Evolutionary conservation across 1,284 basidiomycete species (phyloP).

Genomic region (Cerioporus squamosus): DNA sequence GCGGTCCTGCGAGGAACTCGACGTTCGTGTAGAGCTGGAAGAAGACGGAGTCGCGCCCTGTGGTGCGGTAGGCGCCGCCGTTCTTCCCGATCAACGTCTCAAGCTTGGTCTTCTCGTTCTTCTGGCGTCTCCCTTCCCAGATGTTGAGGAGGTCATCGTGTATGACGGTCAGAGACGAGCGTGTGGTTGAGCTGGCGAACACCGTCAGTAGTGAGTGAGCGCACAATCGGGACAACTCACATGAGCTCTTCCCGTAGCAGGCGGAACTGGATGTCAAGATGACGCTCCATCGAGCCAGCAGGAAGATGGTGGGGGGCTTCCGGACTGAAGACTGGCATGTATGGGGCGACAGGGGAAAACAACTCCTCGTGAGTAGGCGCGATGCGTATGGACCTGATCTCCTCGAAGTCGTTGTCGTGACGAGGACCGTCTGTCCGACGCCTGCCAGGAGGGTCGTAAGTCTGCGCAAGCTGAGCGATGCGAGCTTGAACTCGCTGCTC

Average conservation of each 20-base stretch:
- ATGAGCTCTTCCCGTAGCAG: conserved; percentile 46
- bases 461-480: conserved; percentile 28
- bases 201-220: not conserved
- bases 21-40: conserved; percentile 37
- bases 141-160: conserved; percentile 37
- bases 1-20: conserved; percentile 26
- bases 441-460: conserved; percentile 30
- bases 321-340: conserved; percentile 45
- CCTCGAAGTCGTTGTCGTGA: conserved; percentile 44
- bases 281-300: conserved; percentile 35
- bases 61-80: conserved; percentile 37
- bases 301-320: conserved; percentile 42
- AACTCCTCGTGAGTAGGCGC: conserved; percentile 45
- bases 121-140: too few species aligned
- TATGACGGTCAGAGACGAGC: too few species aligned
- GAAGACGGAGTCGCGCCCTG: conserved; percentile 30
- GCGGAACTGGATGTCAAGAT: conserved; percentile 46
- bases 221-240: conserved; percentile 23
- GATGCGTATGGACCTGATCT: conserved; percentile 40
- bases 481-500: conserved; percentile 23
- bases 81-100: conserved; percentile 26
- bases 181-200: too few species aligned
- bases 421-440: conserved; percentile 51
- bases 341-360: conserved; percentile 31
- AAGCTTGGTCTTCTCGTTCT: conserved; percentile 25